Evolutionary conservation across 441 rosid genomes (phyloP), one percentile per base, ranked within the genome.

Genomic region (Brassica balearica): DNA sequence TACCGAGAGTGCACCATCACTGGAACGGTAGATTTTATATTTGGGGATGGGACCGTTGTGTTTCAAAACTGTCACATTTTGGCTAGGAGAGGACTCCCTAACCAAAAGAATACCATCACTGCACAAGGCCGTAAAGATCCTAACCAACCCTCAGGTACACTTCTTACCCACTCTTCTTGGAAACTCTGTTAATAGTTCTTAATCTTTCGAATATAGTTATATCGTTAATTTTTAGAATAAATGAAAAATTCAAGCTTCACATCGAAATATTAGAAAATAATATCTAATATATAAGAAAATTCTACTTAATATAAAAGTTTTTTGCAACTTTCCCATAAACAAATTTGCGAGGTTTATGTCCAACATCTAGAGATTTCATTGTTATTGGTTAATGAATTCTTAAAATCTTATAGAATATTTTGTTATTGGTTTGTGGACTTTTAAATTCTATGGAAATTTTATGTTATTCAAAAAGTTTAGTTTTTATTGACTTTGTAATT

Each of bases 1-100:
- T 95, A 81, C 87, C 89, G 97, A 0, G 97, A 93, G 17, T 92
- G 99, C 76, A 76, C 73, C 2, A 85, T 93, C 73, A 85, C 84
- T 4, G 84, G 84, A 8, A 82, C 84, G 6, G 84, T 82, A 20
- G 84, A 82, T 60, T 82, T 82, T 51, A 82, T 82, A 51, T 82
- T 82, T 62, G 84, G 84, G 5, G 84, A 77, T 20, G 84, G 79
- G 55, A 78, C 84, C 5, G 80, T 78, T 7, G 82, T 82, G 29
- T 78, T 82, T 43, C 84, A 82, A 29, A 82, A 82, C 77, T 82
- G 84, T 75, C 82, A 82, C 0, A 82, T 82, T 41, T 62, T 82
- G 76, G 84, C 80, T 14, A 78, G 55, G 64, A 67, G 53, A 61
- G 84, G 84, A 4, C 72, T 78, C 8, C 77, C 77, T 69, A 78